These are phyloP conservation scores for Colletotrichum limetticola DNA, from an alignment of 2,329 filamentous ascomycete genomes.

Conservation along the genomic window DNA sequence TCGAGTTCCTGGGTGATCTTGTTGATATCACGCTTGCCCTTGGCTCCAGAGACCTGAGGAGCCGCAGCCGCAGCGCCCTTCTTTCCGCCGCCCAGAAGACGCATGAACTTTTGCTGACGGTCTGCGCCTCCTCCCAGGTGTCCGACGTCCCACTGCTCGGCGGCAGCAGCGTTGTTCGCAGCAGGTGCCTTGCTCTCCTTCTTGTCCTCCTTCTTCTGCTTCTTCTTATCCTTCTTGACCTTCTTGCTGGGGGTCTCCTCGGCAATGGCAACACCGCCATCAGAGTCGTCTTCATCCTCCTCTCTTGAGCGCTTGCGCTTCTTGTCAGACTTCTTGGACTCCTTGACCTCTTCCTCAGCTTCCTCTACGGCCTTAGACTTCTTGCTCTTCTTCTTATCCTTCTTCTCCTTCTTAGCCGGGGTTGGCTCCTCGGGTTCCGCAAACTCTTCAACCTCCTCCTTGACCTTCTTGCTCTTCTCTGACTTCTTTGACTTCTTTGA, in stretches of 20 bases:
- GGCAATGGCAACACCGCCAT: conserved; percentile 30
- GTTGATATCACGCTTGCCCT: conserved; percentile 43
- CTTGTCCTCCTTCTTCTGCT: conserved; percentile 35
- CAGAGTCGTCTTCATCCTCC: conserved; percentile 31
- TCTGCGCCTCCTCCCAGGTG: conserved; percentile 61
- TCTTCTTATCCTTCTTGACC: conserved; percentile 40
- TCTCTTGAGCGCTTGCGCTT: conserved; percentile 38
- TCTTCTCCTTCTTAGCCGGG: conserved; percentile 36
- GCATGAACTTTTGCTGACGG: conserved; percentile 67
- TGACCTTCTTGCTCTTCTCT: conserved; percentile 23
- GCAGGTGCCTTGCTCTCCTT: conserved; percentile 37
- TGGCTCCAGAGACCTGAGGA: conserved; percentile 20
- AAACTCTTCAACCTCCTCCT: conserved; percentile 24
- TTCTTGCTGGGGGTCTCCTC: conserved; percentile 42
- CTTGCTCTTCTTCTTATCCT: conserved; percentile 37
- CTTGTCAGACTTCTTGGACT: conserved; percentile 41
- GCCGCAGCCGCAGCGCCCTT: conserved; percentile 43
- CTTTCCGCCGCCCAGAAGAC: conserved; percentile 65
- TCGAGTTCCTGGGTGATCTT: conserved; percentile 64
- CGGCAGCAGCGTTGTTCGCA: conserved; percentile 34
- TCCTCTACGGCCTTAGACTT: conserved; percentile 32
- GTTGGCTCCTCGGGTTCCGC: conserved; percentile 35
- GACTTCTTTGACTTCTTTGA: conserved; percentile 35
- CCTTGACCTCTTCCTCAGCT: conserved; percentile 14
- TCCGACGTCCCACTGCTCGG: conserved; percentile 64